A percentile compares a stretch with the other conserved stretches of the same genome.
phyloP scores from a whole-genome alignment of 257 asterid species.

The Capsicum pubescens region DNA sequence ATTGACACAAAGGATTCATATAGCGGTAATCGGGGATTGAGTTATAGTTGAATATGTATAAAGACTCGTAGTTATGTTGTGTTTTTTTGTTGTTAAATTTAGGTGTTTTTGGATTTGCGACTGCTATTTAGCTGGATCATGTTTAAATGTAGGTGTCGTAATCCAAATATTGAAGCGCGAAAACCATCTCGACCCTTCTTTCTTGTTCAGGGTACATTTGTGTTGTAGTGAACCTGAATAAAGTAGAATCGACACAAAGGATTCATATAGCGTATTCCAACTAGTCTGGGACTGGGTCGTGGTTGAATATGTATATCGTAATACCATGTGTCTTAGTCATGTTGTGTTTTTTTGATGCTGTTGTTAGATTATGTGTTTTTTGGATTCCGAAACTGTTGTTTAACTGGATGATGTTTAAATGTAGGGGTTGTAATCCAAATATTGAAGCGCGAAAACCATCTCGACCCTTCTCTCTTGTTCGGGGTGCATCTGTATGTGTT shows the following conservation, averaged over 20 bases:
- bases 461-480: background rate
- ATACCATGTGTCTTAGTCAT: background rate
- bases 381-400: background rate
- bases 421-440: background rate
- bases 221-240: slow-evolving; percentile 8
- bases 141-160: slow-evolving; percentile 11
- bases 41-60: background rate
- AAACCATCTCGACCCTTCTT: background rate
- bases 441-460: background rate
- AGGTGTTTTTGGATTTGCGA: slow-evolving; percentile 3
- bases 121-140: background rate
- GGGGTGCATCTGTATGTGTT: slow-evolving; percentile 2
- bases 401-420: background rate
- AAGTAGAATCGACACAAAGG: background rate
- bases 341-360: background rate
- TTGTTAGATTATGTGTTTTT: background rate
- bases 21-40: background rate
- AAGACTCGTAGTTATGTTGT: background rate
- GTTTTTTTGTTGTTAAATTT: background rate
- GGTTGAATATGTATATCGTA: background rate
- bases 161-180: background rate
- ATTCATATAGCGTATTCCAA: background rate
- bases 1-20: background rate
- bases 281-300: background rate
- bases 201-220: slow-evolving; percentile 1